phyloP scores from a whole-genome alignment of 345 rosid species.

The Eucalyptus curtisii region DNA sequence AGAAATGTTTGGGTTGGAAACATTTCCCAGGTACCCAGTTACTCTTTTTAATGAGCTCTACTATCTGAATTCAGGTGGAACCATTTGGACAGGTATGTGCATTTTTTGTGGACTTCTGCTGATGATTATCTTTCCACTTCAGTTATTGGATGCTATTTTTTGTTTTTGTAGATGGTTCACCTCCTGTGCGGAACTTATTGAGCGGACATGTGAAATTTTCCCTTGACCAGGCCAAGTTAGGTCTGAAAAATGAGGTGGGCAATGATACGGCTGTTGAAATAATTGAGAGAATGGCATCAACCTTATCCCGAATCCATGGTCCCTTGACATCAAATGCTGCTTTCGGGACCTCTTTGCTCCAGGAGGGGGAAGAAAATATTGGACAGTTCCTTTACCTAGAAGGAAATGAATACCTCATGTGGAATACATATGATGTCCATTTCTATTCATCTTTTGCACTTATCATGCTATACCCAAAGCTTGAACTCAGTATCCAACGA shows the following conservation, averaged over 20 bases:
- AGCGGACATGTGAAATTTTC: conserved; percentile 56
- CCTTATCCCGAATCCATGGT: conserved; percentile 50
- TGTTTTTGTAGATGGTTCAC: conserved; percentile 53
- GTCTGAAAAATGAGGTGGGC: conserved; percentile 13
- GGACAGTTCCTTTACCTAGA: conserved; percentile 93
- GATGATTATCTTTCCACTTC: not conserved
- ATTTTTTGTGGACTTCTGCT: not conserved
- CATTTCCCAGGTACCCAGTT: conserved; percentile 58
- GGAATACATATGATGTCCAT: conserved; percentile 96
- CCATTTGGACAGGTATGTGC: conserved; percentile 69
- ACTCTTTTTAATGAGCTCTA: conserved; percentile 93
- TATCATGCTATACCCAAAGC: conserved; percentile 80
- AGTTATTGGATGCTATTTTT: not conserved
- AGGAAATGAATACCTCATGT: conserved; percentile 87
- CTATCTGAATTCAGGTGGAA: conserved; percentile 85
- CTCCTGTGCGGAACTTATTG: conserved; percentile 58
- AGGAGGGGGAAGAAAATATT: conserved; percentile 84
- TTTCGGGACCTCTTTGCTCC: conserved; percentile 75
- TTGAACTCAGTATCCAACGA: conserved; percentile 82
- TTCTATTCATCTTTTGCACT: conserved; percentile 87
- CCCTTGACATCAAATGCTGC: conserved; percentile 64
- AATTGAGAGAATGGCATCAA: conserved; percentile 63
- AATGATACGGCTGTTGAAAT: conserved; percentile 45
- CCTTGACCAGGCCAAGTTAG: conserved; percentile 46
- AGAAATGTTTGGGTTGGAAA: not conserved